Conservation (phyloP, 2,329 filamentous ascomycete genomes). For the Dactylellina cionopaga region DNA sequence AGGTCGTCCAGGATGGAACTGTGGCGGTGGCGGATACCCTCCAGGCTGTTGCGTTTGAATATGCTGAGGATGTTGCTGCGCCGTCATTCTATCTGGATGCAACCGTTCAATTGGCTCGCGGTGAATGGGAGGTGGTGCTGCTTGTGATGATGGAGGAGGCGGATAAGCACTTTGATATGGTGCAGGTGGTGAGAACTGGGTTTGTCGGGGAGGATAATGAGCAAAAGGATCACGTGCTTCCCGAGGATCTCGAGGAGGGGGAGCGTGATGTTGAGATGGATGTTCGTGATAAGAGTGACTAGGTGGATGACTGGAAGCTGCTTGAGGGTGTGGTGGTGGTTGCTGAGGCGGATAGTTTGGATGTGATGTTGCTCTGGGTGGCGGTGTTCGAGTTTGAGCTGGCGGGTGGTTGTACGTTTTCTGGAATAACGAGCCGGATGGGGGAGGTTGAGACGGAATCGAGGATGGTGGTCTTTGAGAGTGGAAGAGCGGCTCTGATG, state of each 20-base stretch:
- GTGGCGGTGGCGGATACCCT: constrained; percentile 39
- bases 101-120: constrained; percentile 46
- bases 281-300: constrained; percentile 40
- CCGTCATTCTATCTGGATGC: constrained; percentile 45
- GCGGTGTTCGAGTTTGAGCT: constrained; percentile 35
- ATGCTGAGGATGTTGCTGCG: constrained; percentile 44
- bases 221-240: constrained; percentile 33
- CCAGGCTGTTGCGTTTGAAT: constrained; percentile 41
- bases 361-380: constrained; percentile 42
- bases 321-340: constrained; percentile 36
- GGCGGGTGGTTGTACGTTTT: constrained; percentile 34
- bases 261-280: constrained; percentile 39
- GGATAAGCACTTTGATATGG: constrained; percentile 43
- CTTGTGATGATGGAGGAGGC: constrained; percentile 32
- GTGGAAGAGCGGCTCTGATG: constrained; percentile 34
- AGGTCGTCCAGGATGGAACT: constrained; percentile 32
- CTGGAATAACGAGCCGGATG: constrained; percentile 38
- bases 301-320: neutral
- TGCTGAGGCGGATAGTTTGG: constrained; percentile 49
- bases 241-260: constrained; percentile 26
- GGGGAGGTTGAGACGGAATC: constrained; percentile 17
- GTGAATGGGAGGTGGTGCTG: constrained; percentile 36
- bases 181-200: constrained; percentile 38
- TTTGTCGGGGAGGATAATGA: constrained; percentile 32
- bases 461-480: constrained; percentile 38